Evolutionary conservation across 495 filamentous ascomycete genomes (phyloP).

Genomic region (Neurospora hispaniola): DNA sequence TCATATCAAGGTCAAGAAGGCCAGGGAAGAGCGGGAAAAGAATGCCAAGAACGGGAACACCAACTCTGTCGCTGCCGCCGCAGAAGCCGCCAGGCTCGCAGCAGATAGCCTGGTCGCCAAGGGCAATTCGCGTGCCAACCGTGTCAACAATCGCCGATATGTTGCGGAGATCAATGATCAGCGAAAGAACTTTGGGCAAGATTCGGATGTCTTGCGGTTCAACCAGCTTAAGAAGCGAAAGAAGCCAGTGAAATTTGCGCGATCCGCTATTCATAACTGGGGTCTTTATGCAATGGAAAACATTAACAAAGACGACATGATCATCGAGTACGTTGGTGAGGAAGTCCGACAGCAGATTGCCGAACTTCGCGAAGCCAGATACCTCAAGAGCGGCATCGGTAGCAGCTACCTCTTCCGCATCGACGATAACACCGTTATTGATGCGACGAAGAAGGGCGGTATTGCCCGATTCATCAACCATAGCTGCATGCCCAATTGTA

Average conservation of each 20-base stretch:
- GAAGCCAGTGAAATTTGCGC: slow-evolving; percentile 96
- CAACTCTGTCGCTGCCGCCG: slow-evolving; percentile 50
- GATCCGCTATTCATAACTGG: slow-evolving; percentile 98
- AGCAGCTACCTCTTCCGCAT: slow-evolving; percentile 97
- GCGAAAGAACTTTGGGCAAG: slow-evolving; percentile 74
- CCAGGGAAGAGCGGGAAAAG: slow-evolving; percentile 77
- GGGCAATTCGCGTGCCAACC: slow-evolving; percentile 71
- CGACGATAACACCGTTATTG: slow-evolving; percentile 93
- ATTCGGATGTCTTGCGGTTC: slow-evolving; percentile 85
- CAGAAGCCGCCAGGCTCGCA: slow-evolving; percentile 62
- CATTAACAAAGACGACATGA: slow-evolving; percentile 97
- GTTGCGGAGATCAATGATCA: slow-evolving; percentile 92
- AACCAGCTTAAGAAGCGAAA: slow-evolving; percentile 99
- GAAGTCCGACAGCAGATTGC: slow-evolving; percentile 94
- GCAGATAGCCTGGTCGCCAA: slow-evolving; percentile 70
- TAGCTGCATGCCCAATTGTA: slow-evolving; percentile 95
- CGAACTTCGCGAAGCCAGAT: slow-evolving; percentile 82
- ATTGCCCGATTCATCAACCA: slow-evolving; percentile 99
- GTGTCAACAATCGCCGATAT: slow-evolving; percentile 87
- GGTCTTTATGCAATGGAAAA: slow-evolving; percentile 96
- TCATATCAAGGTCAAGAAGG: slow-evolving; percentile 87
- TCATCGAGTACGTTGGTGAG: slow-evolving; percentile 99
- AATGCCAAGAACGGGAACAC: slow-evolving; percentile 59
- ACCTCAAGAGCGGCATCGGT: slow-evolving; percentile 92
- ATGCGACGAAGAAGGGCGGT: slow-evolving; percentile 95